These are phyloP conservation scores for Talaromyces nanjingensis DNA, from an alignment of 495 filamentous ascomycete species.

Conservation along the genomic window DNA sequence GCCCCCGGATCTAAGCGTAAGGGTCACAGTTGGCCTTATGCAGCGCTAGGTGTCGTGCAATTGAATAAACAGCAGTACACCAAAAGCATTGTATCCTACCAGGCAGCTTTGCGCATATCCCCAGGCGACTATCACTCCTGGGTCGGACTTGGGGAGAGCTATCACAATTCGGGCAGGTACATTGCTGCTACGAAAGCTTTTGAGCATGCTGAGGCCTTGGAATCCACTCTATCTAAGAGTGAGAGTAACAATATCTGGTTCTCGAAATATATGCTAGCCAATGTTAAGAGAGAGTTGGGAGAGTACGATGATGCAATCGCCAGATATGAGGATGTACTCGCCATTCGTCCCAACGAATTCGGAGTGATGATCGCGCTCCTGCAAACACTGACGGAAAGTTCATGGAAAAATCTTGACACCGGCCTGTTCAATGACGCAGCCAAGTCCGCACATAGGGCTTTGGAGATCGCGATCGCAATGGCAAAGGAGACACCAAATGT, in stretches of 20 bases:
- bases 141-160: constrained; percentile 93
- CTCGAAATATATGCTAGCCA: constrained; percentile 92
- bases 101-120: constrained; percentile 76
- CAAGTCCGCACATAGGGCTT: constrained; percentile 54
- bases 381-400: constrained; percentile 78
- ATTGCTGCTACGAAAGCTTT: constrained; percentile 91
- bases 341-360: constrained; percentile 60
- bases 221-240: constrained; percentile 29
- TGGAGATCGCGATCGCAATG: constrained; percentile 47
- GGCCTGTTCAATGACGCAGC: constrained; percentile 78
- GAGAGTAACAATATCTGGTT: constrained; percentile 75
- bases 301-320: constrained; percentile 76
- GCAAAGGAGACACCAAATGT: constrained; percentile 50
- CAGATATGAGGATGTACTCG: constrained; percentile 66
- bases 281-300: constrained; percentile 84
- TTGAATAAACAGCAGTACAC: constrained; percentile 88
- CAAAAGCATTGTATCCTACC: constrained; percentile 84
- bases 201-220: constrained; percentile 65
- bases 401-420: constrained; percentile 65
- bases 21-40: constrained; percentile 91
- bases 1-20: constrained; percentile 86
- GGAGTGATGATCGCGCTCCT: constrained; percentile 81
- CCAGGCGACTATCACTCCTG: constrained; percentile 89
- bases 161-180: constrained; percentile 87
- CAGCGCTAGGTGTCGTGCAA: constrained; percentile 93